Evolutionary conservation across 179 eudicot species (phyloP), one percentile per base, ranked within the genome.

Genomic region (Camellia oleifera): DNA sequence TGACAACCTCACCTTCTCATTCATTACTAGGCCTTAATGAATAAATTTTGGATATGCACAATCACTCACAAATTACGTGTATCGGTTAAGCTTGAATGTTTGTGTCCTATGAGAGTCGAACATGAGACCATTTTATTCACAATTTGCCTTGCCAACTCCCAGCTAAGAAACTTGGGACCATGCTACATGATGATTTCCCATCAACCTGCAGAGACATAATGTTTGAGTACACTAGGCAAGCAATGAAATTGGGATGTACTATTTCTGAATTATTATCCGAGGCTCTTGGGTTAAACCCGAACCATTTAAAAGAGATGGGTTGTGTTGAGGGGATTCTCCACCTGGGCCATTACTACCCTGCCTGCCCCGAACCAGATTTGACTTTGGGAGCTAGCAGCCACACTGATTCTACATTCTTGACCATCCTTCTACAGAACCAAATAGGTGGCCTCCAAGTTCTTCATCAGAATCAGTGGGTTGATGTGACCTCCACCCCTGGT

Each of bases 341-440:
- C 10, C 0, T 85, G 7, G 79, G 86, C 46, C 92, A 91, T 71
- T 91, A 87, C 82, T 91, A 92, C 61, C 95, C 94, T 8, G 69
- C 91, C 18, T 93, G 97, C 45, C 97, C 97, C 0, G 82, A 91
- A 63, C 95, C 97, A 5, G 88, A 93, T 40, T 82, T 90, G n/a
- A 85, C 94, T 1, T 23, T 91, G 44, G 95, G 94, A 4, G 63
- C 87, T 0, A 72, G 82, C 45, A 80, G 84, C 68, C 97, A 93
- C 53, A 17, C 92, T 0, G 97, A 93, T 73, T 54, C 20, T 71
- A 85, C 70, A 75, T 91, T 91, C 84, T 46, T 91, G 10, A 90
- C 97, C 0, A 77, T 93, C 1, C 87, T 91, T 6, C 44, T 93
- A 12, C 95, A 91, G 83, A 92, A 90, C 72, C 87, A 85, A 4